phyloP scores from a whole-genome alignment of 108 stramenopile genomes.

The Discostella stelligeroides region DNA sequence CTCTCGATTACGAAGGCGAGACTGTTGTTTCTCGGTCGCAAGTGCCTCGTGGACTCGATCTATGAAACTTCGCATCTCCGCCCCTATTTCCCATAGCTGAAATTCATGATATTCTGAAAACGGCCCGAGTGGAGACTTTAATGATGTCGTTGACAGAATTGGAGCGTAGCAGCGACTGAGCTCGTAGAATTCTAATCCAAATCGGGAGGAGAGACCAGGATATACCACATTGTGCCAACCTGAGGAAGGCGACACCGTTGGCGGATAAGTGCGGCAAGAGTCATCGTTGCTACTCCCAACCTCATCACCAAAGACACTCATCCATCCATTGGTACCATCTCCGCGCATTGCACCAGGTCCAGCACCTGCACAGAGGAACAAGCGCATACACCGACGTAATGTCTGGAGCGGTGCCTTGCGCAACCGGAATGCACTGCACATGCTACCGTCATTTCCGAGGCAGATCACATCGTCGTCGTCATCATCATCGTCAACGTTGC shows the following conservation, averaged over 20 bases:
- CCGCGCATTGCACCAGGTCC: conserved; percentile 84
- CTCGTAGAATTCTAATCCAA: conserved; percentile 55
- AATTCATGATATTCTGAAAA: conserved; percentile 26
- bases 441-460: conserved; percentile 1
- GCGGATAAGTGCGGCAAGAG: background rate
- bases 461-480: background rate
- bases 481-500: background rate
- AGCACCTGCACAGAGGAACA: conserved; percentile 73
- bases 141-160: background rate
- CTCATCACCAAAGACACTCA: conserved; percentile 45
- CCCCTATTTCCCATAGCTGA: conserved; percentile 40
- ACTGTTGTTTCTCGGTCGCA: conserved; percentile 28
- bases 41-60: conserved; percentile 27
- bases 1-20: conserved; percentile 16
- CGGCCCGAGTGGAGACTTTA: background rate
- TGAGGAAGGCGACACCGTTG: conserved; percentile 29
- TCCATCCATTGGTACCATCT: conserved; percentile 81
- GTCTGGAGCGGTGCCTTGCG: conserved; percentile 65
- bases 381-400: conserved; percentile 55
- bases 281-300: conserved; percentile 12
- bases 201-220: conserved; percentile 67
- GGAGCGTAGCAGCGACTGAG: conserved; percentile 29
- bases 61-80: conserved; percentile 39
- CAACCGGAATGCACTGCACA: conserved; percentile 45
- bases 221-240: conserved; percentile 63